Evolutionary conservation across 179 eudicot genomes (phyloP), one percentile per base, ranked within the genome.

Genomic region (Drosera spatulata): DNA sequence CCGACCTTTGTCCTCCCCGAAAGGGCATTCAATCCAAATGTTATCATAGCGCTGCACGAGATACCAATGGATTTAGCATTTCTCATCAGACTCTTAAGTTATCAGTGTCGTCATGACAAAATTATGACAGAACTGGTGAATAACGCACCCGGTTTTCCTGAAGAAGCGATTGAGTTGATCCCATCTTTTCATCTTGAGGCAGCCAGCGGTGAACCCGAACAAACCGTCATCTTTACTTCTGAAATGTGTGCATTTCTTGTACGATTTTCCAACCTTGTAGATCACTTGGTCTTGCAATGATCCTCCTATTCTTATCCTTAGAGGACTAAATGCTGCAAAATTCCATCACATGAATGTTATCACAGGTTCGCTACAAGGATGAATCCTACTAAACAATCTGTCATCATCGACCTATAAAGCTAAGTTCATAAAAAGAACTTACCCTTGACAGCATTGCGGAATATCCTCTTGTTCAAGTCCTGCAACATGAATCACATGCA

Each of bases 101-200:
- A 37, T 55, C 41, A 37, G 59, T 22, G 33, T 22, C 33, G 33
- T 22, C 33, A 22, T 22, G 33, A 22, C 33, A 59, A 8, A 50
- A 59, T 12, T 12, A n/a, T 3, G 37, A 3, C 4, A 10, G 10
- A 13, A n/a, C 12, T 10, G 3, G n/a, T 4, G 22, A 45, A 12
- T 12, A 7, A 4, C 10, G 22, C 69, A 85, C 91, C 87, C 75
- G 0, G 85, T 75, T 37, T 76, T 10, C 3, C 61, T 74, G 72
- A 82, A 76, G 10, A 85, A 70, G 8, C 53, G 5, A 52, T 76
- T 71, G 52, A 82, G 58, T 2, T 65, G 61, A 63, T 85, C 85
- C 91, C 91, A 85, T 75, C 76, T 72, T 2, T 74, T 41, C 93
- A 80, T 82, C 0, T 44, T 41, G 12, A 85, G 72, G 68, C 93